Evolutionary conservation across 2,329 filamentous ascomycete genomes (phyloP).

Genomic region (Cytospora piceae): DNA sequence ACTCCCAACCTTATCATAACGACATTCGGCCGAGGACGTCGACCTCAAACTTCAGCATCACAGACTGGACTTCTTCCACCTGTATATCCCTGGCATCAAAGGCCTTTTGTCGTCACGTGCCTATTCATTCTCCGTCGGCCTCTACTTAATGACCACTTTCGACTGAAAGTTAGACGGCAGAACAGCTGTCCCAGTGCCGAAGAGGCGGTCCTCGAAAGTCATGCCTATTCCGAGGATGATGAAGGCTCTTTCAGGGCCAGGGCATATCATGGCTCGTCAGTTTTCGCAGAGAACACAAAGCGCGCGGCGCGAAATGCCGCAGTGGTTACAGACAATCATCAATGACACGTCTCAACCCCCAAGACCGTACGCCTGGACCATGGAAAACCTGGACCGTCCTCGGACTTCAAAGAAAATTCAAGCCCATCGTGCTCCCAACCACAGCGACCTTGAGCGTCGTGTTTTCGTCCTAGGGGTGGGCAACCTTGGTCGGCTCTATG

Average conservation of each 20-base stretch:
- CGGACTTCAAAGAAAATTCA: constrained; percentile 9
- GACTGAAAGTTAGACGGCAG: background rate
- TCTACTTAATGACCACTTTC: background rate
- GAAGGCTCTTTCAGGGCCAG: background rate
- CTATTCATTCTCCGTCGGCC: background rate
- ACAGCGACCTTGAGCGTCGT: constrained; percentile 41
- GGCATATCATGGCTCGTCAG: constrained; percentile 1
- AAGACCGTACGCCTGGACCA: constrained; percentile 32
- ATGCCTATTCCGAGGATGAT: constrained; percentile 18
- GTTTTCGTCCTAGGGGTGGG: constrained; percentile 82
- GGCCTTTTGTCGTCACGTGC: background rate
- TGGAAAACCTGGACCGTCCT: constrained; percentile 27
- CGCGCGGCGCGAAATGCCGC: constrained; percentile 19
- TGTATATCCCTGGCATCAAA: too few relatives aligned
- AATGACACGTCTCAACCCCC: constrained; percentile 27
- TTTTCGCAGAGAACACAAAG: constrained; percentile 5
- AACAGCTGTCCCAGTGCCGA: background rate
- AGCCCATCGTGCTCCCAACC: constrained; percentile 29
- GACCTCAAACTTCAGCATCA: background rate
- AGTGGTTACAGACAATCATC: constrained; percentile 30
- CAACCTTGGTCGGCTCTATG: constrained; percentile 79
- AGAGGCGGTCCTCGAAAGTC: background rate
- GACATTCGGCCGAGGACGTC: background rate
- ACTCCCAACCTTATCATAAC: constrained; percentile 2
- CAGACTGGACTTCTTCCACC: background rate